These are phyloP conservation scores for Ettlia oleoabundans DNA, from an alignment of 139 green algal genomes.

Conservation along the genomic window DNA sequence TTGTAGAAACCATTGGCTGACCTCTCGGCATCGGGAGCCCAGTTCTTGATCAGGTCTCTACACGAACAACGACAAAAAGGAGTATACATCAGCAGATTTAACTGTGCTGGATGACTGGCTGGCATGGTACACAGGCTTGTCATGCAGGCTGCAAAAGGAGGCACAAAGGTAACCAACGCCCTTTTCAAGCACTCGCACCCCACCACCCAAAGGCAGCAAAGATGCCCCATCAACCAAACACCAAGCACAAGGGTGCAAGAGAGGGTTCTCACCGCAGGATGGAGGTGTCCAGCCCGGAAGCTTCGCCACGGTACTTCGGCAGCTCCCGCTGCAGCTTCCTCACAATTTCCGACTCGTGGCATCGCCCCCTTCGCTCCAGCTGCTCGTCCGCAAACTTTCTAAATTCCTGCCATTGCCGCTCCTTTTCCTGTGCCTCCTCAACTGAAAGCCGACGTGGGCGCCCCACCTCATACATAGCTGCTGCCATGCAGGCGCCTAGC, in stretches of 20 bases:
- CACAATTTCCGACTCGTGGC: constrained; percentile 79
- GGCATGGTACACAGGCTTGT: no score
- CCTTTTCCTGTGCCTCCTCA: constrained; percentile 62
- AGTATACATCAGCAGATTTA: no score
- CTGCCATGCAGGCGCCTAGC: constrained; percentile 24
- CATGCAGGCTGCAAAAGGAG: no score
- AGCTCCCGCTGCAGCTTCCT: constrained; percentile 47
- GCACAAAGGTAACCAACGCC: no score
- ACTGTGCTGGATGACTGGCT: no score
- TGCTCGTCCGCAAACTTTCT: constrained; percentile 58
- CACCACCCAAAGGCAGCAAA: not conserved
- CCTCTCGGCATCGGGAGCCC: constrained; percentile 57
- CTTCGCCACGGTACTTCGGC: constrained; percentile 50
- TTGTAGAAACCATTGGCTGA: constrained; percentile 64
- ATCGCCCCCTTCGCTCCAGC: constrained; percentile 63
- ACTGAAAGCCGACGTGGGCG: constrained; percentile 62
- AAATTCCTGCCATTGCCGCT: constrained; percentile 81
- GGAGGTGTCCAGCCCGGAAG: constrained; percentile 49
- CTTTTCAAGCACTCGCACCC: no score
- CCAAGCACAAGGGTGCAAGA: no score
- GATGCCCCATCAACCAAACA: no score
- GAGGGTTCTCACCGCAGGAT: constrained; percentile 45
- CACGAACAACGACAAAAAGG: not conserved
- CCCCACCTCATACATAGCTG: constrained; percentile 78
- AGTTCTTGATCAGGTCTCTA: constrained; percentile 72